phyloP scores from a whole-genome alignment of 2,329 filamentous ascomycete genomes.

The Fusarium bactridioides region DNA sequence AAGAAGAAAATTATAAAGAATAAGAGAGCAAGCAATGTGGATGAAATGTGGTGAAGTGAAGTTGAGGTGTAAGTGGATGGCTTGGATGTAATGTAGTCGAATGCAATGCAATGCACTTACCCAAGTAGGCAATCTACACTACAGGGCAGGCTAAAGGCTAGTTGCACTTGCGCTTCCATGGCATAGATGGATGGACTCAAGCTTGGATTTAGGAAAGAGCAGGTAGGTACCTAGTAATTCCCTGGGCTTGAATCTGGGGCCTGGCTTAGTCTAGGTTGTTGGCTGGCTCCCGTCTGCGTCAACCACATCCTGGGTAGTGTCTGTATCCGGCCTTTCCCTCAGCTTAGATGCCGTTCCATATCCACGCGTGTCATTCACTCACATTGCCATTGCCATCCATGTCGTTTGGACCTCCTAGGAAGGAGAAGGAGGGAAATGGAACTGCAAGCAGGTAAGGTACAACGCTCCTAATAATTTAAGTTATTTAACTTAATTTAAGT shows the following conservation, averaged over 20 bases:
- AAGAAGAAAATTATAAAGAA: neutral
- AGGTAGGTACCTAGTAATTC: neutral
- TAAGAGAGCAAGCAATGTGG: neutral
- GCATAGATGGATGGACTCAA: neutral
- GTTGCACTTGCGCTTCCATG: neutral
- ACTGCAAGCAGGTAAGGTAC: neutral
- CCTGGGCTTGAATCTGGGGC: neutral
- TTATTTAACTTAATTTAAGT: too few species aligned
- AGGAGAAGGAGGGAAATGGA: neutral
- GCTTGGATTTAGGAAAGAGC: neutral
- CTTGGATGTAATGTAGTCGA: slow-evolving; percentile 10
- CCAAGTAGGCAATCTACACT: neutral
- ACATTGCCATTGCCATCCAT: neutral
- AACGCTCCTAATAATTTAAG: too few species aligned
- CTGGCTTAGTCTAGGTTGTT: neutral
- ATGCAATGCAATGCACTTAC: neutral
- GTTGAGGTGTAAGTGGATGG: slow-evolving; percentile 15
- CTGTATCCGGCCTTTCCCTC: slow-evolving; percentile 12
- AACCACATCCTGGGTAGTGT: neutral
- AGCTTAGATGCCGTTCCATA: neutral
- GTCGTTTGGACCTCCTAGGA: neutral
- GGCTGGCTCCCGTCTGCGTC: slow-evolving; percentile 15
- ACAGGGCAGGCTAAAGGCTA: neutral
- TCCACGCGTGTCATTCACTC: neutral
- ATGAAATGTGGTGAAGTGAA: slow-evolving; percentile 9